Evolutionary conservation across 2,329 filamentous ascomycete genomes (phyloP).

Genomic region (Hypoxylon sp.): DNA sequence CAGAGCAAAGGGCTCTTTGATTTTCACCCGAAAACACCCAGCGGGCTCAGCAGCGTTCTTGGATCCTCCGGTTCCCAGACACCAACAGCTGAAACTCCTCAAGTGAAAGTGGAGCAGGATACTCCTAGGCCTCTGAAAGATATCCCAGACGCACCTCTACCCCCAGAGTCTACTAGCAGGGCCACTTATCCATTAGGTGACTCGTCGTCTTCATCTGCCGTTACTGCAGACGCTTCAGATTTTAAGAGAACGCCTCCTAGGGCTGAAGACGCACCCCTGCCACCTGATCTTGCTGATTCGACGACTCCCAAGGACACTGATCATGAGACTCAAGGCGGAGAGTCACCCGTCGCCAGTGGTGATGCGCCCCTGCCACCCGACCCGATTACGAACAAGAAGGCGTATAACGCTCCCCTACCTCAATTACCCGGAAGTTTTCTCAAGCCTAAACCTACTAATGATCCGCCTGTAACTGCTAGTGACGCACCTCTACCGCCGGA

Average conservation of each 20-base stretch:
- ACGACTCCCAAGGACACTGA: slow-evolving; percentile 38
- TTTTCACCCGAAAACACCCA: slow-evolving; percentile 50
- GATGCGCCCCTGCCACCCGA: slow-evolving; percentile 63
- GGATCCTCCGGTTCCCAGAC: slow-evolving; percentile 44
- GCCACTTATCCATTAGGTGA: slow-evolving; percentile 64
- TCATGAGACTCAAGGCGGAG: slow-evolving; percentile 41
- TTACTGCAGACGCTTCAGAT: slow-evolving; percentile 55
- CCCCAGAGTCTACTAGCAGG: slow-evolving; percentile 71
- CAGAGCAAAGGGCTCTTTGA: slow-evolving; percentile 56
- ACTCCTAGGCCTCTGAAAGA: slow-evolving; percentile 52
- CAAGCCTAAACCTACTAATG: slow-evolving; percentile 40
- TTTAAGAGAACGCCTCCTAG: slow-evolving; percentile 41
- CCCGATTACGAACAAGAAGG: slow-evolving; percentile 56
- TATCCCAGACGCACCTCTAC: slow-evolving; percentile 61
- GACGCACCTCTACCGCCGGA: slow-evolving; percentile 63
- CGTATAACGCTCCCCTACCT: slow-evolving; percentile 49
- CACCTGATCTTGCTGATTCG: slow-evolving; percentile 55
- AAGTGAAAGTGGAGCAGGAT: slow-evolving; percentile 58
- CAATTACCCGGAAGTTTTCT: slow-evolving; percentile 46
- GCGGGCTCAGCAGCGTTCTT: slow-evolving; percentile 44
- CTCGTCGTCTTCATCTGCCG: slow-evolving; percentile 67
- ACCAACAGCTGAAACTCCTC: slow-evolving; percentile 49
- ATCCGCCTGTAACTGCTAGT: slow-evolving; percentile 19
- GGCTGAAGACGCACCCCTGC: slow-evolving; percentile 52
- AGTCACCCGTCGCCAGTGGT: slow-evolving; percentile 34